Base-by-base conservation (phyloP, 768 basidiomycete species). In the Calocybe gangraenosa region DNA sequence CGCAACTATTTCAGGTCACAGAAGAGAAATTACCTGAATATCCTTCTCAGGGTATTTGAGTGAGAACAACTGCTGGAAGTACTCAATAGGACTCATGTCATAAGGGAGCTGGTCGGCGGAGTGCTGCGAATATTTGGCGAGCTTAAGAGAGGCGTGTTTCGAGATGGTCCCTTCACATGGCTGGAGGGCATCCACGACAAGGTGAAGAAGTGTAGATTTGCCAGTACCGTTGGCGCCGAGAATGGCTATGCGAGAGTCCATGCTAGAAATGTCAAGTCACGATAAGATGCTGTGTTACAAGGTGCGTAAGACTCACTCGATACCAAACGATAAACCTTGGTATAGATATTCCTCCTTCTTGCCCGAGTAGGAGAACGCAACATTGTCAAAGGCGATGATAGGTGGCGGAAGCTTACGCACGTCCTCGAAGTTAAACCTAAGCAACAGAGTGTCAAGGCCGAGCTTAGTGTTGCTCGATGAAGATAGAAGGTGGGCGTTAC, bases 81-180 rank as follows among this genome's bases (percentile, higher is more conserved):
- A 92, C 66, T 98, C 96, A 57, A 98, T 79, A 2, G 96, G 94
- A 19, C 81, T 73, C 61, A 78, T 78, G 51, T 94, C 84, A 66
- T 96, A 99, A 19, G 96, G 96, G 8, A 99, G 81, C 65, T 99
- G 96, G 67, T 99, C 96, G 21, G 96, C 94, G 43, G 87, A 91
- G 73, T 99, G 96, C 70, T 99, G 96, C 4, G 89, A 92, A 75
- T 99, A 99, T 67, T 98, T 99, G 54, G 93, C 90, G 47, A 99
- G 81, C 67, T 99, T 99, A 56, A 99, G 79, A 15, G 74, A 76
- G 34, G 85, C 73, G 64, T 99, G 96, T 58, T 91, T 91, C 40
- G 87, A 88, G 55, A 99, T 64, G 31, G 90, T 92, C 40, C 96
- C 96, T 63, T 87, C 78, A 52, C 68, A 69, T 1, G 95, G 92